Evolutionary conservation across 73 alveolate species (phyloP), one percentile per base, ranked within the genome.

Genomic region (Tetrahymena borealis): DNA sequence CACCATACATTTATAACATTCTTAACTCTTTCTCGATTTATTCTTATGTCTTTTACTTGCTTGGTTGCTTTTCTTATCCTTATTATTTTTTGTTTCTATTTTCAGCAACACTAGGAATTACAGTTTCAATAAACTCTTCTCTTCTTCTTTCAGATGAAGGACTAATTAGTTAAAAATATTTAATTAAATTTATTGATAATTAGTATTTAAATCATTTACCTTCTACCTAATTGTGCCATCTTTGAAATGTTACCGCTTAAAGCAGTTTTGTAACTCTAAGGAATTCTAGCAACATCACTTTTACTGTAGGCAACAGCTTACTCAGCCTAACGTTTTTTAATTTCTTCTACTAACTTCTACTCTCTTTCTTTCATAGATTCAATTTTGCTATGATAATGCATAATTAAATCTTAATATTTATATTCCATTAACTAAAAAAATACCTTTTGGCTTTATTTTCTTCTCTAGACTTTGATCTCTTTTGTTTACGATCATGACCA

Each of bases 281-380:
- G 95, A 11, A 93, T 93, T 93, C 91, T 93, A 13, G 95, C 95
- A 39, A 93, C 93, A 93, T 93, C 95, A 78, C 78, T 79, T 85
- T 39, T 78, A 7, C 93, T 79, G 79, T 79, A 40, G 28, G 95
- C 93, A 85, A 93, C 95, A 33, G 93, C 93, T n/a, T 78, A 79
- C 18, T 93, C 93, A 79, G 78, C 91, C 39, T 93, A 85, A 79
- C 91, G 78, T 79, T 77, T 38, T 85, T 91, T 93, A 33, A 93
- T 85, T 93, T 93, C 95, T 42, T 40, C 78, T 39, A 39, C 91
- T 93, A 93, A 79, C 41, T 93, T 93, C 39, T 93, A 91, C 33
- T 93, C 33, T 85, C 95, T 93, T 33, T 93, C 93, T 39, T 92
- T 92, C 78, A 79, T 92, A 11, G 95, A 37, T 85, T 92, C 95